Evolutionary conservation across 352 stramenopile genomes (phyloP).

Genomic region (Stephanocyclus meneghinianus): DNA sequence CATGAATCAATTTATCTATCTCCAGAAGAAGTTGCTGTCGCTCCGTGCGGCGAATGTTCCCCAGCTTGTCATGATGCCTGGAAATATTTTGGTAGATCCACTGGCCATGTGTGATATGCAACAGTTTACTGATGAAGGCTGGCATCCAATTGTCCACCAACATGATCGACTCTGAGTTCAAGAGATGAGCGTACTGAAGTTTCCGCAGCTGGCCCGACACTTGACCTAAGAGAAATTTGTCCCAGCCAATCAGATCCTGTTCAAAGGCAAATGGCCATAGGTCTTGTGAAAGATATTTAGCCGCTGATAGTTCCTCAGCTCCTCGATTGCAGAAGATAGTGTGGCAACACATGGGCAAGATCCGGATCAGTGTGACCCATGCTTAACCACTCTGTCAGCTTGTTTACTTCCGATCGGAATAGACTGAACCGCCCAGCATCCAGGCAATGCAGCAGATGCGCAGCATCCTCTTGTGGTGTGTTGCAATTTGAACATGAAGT

Average conservation of each 20-base stretch:
- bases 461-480: not conserved
- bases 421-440: no score
- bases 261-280: not conserved
- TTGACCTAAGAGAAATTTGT: not conserved
- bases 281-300: no score
- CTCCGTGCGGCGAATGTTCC: not conserved
- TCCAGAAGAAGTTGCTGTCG: not conserved
- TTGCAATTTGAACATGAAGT: not conserved
- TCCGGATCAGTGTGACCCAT: no score
- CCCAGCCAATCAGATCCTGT: not conserved
- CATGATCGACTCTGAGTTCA: not conserved
- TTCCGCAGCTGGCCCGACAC: not conserved
- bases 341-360: not conserved
- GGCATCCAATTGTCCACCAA: not conserved
- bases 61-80: not conserved
- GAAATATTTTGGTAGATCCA: conserved; percentile 1
- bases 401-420: no score
- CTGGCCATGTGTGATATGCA: not conserved
- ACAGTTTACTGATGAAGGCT: not conserved
- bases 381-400: no score
- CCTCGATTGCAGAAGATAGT: not conserved
- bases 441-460: not conserved
- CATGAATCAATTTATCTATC: not conserved
- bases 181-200: not conserved
- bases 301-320: no score